Evolutionary conservation across 306 rosid genomes (phyloP), one percentile per base, ranked within the genome.

Genomic region (Vigna angularis): DNA sequence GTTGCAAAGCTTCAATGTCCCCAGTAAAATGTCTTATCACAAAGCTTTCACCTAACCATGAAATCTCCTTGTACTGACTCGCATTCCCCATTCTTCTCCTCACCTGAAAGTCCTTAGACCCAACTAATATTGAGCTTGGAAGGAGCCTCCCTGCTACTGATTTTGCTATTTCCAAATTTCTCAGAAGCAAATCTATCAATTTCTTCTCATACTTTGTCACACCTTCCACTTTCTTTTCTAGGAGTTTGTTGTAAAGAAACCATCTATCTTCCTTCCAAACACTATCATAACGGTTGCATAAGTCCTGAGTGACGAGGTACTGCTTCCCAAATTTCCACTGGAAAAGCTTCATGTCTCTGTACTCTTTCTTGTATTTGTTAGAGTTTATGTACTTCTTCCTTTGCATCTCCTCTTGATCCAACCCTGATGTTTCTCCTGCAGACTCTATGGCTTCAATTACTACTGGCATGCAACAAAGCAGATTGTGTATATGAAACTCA

Each of bases 241-340:
- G 51, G 72, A 92, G 59, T 76, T 79, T 91, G 65, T 85, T 79
- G 28, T 77, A 77, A 75, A 93, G 88, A 52, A 79, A 59, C 98
- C 98, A 91, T 70, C 93, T 83, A 42, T 95, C 99, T 79, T 93
- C 99, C 79, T 89, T 89, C 91, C 90, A 79, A 75, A 84, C 97
- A 0, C 81, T 77, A 7, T 90, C 86, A 2, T 85, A 80, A 0
- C 91, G 88, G 51, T 81, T 80, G 73, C 90, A 86, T 14, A 93
- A 87, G 5, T 87, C 97, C 26, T 61, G 91, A 75, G 89, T 81
- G 18, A 88, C 59, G 56, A 93, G 83, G 47, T 91, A 88, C 42
- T 95, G 91, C 78, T 87, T 93, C 69, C 99, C 98, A 56, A 87
- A 95, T 83, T 84, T 89, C 99, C 99, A 93, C 53, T 77, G 89